These are phyloP conservation scores for Xylaria sp. DNA, from an alignment of 2,329 filamentous ascomycete species.

Conservation along the genomic window DNA sequence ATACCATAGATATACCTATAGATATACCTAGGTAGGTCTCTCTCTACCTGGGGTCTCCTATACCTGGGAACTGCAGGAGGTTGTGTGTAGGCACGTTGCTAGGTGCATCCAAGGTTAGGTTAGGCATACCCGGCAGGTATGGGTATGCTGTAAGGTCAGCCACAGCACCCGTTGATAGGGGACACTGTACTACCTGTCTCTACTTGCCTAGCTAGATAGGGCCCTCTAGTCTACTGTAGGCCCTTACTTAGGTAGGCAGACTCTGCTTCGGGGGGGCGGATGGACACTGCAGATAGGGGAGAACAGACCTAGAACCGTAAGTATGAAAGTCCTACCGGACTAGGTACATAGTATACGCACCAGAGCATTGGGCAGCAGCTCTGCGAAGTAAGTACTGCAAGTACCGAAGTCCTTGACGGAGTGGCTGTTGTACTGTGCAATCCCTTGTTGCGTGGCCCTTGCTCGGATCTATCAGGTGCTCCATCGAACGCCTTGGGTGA, in stretches of 20 bases:
- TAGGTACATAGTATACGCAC: too few species aligned
- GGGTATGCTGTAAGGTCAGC: too few species aligned
- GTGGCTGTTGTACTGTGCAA: too few species aligned
- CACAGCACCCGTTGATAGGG: background rate
- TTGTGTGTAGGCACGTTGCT: background rate
- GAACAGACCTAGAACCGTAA: too few species aligned
- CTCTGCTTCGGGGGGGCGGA: too few species aligned
- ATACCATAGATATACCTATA: background rate
- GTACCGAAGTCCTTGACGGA: too few species aligned
- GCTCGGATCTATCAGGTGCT: slow-evolving; percentile 14
- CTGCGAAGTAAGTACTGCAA: background rate
- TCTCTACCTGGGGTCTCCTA: background rate
- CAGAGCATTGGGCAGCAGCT: slow-evolving; percentile 3
- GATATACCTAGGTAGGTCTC: background rate
- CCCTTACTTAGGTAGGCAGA: too few species aligned
- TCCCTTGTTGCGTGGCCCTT: slow-evolving; percentile 5
- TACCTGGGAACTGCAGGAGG: background rate
- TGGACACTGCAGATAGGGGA: too few species aligned
- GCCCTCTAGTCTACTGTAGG: too few species aligned
- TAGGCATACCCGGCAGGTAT: background rate
- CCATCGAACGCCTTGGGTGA: background rate
- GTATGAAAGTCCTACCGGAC: too few species aligned
- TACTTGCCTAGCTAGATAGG: background rate
- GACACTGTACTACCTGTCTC: background rate
- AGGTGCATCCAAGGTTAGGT: too few species aligned